Evolutionary conservation across 2,329 filamentous ascomycete genomes (phyloP).

Genomic region (Stagonosporopsis cucurbitacearum): DNA sequence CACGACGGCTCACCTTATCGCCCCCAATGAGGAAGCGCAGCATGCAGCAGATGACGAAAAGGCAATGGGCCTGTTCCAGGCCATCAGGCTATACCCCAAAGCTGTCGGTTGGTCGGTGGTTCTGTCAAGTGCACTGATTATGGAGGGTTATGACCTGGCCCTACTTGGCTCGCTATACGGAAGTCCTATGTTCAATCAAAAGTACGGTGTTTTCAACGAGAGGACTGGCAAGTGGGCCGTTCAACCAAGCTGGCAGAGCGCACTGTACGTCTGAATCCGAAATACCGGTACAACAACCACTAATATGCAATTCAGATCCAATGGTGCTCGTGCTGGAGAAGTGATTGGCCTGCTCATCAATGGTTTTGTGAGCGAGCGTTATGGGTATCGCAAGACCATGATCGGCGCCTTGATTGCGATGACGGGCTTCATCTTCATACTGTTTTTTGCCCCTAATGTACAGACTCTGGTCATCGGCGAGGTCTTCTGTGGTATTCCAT

Average conservation of each 20-base stretch:
- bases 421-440: slow-evolving; percentile 52
- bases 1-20: slow-evolving; percentile 20
- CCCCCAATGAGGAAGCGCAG: slow-evolving; percentile 37
- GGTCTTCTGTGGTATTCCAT: slow-evolving; percentile 54
- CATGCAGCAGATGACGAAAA: slow-evolving; percentile 54
- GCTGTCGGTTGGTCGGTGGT: slow-evolving; percentile 81
- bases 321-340: slow-evolving; percentile 54
- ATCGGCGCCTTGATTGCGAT: slow-evolving; percentile 50
- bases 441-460: slow-evolving; percentile 55
- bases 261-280: slow-evolving; percentile 35
- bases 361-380: slow-evolving; percentile 52
- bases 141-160: slow-evolving; percentile 86
- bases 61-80: slow-evolving; percentile 67
- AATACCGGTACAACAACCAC: not conserved
- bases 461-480: slow-evolving; percentile 51
- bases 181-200: slow-evolving; percentile 52
- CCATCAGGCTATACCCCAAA: slow-evolving; percentile 81
- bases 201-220: slow-evolving; percentile 49
- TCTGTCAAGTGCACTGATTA: slow-evolving; percentile 83
- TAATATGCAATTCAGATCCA: slow-evolving; percentile 34
- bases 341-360: slow-evolving; percentile 54
- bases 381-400: slow-evolving; percentile 54
- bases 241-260: slow-evolving; percentile 53
- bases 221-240: slow-evolving; percentile 48
- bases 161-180: slow-evolving; percentile 78